Evolutionary conservation across 2,329 filamentous ascomycete genomes (phyloP), one percentile per base, ranked within the genome.

Genomic region (Septoria petroselini): DNA sequence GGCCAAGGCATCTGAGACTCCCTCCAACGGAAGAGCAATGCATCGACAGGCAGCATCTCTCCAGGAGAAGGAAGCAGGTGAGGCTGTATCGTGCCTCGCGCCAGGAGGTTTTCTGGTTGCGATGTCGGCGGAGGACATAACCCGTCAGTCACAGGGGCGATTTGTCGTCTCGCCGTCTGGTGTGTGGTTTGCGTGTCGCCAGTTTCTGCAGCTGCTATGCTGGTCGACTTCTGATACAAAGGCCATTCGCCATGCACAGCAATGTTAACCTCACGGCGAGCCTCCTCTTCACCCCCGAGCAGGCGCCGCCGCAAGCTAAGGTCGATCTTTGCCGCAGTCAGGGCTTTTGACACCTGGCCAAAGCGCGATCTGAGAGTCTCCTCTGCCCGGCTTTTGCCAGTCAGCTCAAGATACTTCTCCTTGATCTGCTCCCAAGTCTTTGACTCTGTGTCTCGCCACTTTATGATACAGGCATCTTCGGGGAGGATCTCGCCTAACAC

Each of bases 361-460:
- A 39, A 52, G 5, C 57, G 49, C 21, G 17, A 33, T 11, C 42
- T 39, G 6, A 59, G 47, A 14, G 54, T 53, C 2, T 48, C 45
- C 17, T 25, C 34, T 5, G 31, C 11, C n/a, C 42, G 38, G 3
- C 18, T 30, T 3, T 23, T 17, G 9, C 48, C 52, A 11, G 48
- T 55, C 4, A 43, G 21, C 1, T 50, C 27, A 12, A 52, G 15
- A 19, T 41, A 50, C n/a, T 43, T 34, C 2, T 6, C n/a, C 4
- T 41, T 41, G 12, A 57, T 52, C 7, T 40, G 38, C 1, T 33
- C 9, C 47, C 53, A 59, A 7, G 18, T 27, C 12, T 53, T 41
- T 18, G n/a, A n/a, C n/a, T 40, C 46, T 7, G 48, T 48, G 15
- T 59, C 54, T 12, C 52, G 29, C 58, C 51, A 56, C 3, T 46